Evolutionary conservation across 352 stramenopile species (phyloP), one percentile per base, ranked within the genome.

Genomic region (Aphanomyces astaci): DNA sequence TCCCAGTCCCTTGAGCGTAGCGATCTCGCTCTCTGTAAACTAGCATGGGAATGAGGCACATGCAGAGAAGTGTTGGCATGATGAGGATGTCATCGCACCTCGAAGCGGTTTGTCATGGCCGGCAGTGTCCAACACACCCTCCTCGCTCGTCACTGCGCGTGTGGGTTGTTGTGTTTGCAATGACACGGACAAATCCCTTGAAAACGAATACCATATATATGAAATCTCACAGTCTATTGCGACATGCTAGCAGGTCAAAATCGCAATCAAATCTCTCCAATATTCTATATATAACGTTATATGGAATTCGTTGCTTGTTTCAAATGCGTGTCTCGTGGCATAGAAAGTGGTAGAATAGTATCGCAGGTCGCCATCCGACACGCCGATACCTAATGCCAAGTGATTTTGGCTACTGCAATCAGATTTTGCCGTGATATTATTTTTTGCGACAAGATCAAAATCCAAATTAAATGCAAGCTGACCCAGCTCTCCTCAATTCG

Each of bases 1-100:
- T 3, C 82, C 86, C 11, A 94, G 73, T 3, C 78, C 76, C 2
- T 90, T 63, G 13, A 94, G 74, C 71, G 89, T 88, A 57, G 84
- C 83, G 48, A 67, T 79, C 63, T 92, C 86, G 52, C 86, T 88
- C 13, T n/a, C 30, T 69, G 76, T 94, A 25, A 94, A 73, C 53
- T 76, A 39, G 30, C 51, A 39, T 32, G 27, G 17, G 48, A 30
- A 39, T 59, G 51, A 4, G n/a, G n/a, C 25, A 59, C 13, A 32
- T 30, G 22, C 4, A 28, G 10, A 3, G 11, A 1, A n/a, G 40
- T 49, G 40, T 49, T 43, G 36, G 36, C 36, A 43, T 43, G 7
- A 43, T n/a, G n/a, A n/a, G n/a, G n/a, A n/a, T n/a, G n/a, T n/a
- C n/a, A 15, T 43, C 36, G 36, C 15, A 43, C 36, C 7, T 43